Base-by-base conservation (phyloP, 306 rosid genomes). In the Fagus sylvatica region DNA sequence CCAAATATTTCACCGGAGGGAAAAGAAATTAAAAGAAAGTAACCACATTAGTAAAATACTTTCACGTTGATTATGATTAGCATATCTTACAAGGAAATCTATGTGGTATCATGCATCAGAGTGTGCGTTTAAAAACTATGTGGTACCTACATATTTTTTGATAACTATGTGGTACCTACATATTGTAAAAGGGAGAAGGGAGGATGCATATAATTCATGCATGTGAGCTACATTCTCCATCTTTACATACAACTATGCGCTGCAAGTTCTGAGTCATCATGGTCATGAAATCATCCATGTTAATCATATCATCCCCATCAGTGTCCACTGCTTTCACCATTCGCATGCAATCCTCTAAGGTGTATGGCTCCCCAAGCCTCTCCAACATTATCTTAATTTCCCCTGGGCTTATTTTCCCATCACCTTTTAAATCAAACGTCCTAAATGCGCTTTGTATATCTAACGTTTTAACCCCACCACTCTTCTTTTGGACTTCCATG, bases 341-440 rank as follows among this genome's bases (percentile, higher is more conserved):
- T 74, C 83, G 39, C 54, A 33, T 76, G 85, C 99, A 93, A 15
- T 93, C 97, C 2, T 90, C 87, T 8, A 91, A 82, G 85, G 78
- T 92, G 89, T 90, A 88, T 17, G 85, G 77, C 67, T 95, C 99
- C 36, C 93, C 97, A 74, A 91, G 72, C 85, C 87, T 80, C 83
- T 62, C 79, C 40, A 93, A 69, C 88, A 90, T 80, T 40, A 84
- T 89, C 74, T 79, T 65, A 59, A 95, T 81, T 83, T 95, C 97
- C 79, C 87, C 96, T 1, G 99, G 90, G 48, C 93, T 91, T 55
- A 95, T 95, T 81, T 90, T 93, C n/a, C 93, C 93, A 33, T 93
- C 98, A 5, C 86, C 89, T 40, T 91, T 93, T 85, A 69, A 78
- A 80, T 95, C 99, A 51, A 86, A 95, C 3, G 74, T 77, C 54